phyloP scores from a whole-genome alignment of 192 early-diverging fungal species.

The Entomortierella lignicola region DNA sequence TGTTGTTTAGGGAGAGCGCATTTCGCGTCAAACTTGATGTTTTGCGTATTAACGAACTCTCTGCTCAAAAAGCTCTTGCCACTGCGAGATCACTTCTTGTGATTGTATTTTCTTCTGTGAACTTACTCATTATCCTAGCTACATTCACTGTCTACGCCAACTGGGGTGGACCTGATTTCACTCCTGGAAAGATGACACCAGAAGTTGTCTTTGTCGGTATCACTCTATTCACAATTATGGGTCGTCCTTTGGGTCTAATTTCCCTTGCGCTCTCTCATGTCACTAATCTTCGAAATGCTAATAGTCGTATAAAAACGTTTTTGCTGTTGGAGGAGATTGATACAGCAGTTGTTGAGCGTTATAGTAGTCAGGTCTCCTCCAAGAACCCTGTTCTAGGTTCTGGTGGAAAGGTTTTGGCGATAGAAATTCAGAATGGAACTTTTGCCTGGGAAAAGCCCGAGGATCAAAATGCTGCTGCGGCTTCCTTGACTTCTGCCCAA shows the following conservation, averaged over 20 bases:
- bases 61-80: constrained; percentile 19
- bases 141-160: constrained; percentile 34
- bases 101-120: constrained; percentile 37
- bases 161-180: constrained; percentile 36
- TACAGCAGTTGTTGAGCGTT: neutral
- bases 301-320: constrained; percentile 61
- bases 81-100: constrained; percentile 15
- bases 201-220: constrained; percentile 73
- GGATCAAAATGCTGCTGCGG: neutral
- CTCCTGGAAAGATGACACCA: constrained; percentile 32
- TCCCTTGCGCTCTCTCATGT: constrained; percentile 68
- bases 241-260: constrained; percentile 61
- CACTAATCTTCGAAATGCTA: constrained; percentile 62
- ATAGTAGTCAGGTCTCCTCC: neutral
- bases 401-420: constrained; percentile 1
- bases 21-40: constrained; percentile 25
- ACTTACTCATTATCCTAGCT: constrained; percentile 28
- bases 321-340: constrained; percentile 51
- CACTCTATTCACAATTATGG: constrained; percentile 70
- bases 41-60: constrained; percentile 18
- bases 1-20: constrained; percentile 23
- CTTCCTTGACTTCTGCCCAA: neutral
- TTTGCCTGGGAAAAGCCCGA: constrained; percentile 26
- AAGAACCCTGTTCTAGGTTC: neutral
- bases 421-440: constrained; percentile 34